phyloP scores from a whole-genome alignment of 495 filamentous ascomycete species.

The Penicillium canescens region DNA sequence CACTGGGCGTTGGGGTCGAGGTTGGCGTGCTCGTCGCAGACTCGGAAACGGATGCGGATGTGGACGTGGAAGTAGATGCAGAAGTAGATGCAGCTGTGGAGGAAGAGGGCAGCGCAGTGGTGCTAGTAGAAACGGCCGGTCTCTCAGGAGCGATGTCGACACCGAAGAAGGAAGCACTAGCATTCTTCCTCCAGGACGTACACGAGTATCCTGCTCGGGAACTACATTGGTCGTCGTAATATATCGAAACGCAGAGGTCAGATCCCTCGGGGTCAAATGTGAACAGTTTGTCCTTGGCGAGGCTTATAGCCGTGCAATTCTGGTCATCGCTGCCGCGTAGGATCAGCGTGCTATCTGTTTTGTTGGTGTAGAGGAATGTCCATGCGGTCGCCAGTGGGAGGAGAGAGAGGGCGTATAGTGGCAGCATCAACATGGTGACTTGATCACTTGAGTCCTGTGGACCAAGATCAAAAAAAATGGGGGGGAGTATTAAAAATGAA shows the following conservation, averaged over 20 bases:
- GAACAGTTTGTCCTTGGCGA: slow-evolving; percentile 8
- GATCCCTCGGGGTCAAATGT: slow-evolving; percentile 19
- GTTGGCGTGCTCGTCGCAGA: not conserved
- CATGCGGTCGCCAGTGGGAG: slow-evolving; percentile 13
- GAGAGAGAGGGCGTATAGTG: slow-evolving; percentile 1
- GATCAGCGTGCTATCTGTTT: slow-evolving; percentile 10
- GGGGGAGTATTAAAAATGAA: not conserved
- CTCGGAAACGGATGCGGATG: not conserved
- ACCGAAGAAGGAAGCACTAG: slow-evolving; percentile 3
- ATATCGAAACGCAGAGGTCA: slow-evolving; percentile 19
- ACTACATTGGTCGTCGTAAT: slow-evolving; percentile 13
- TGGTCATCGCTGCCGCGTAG: slow-evolving; percentile 1
- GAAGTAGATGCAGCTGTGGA: not conserved
- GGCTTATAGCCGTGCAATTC: slow-evolving; percentile 13
- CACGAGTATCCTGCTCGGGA: slow-evolving; percentile 12
- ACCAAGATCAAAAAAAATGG: not conserved
- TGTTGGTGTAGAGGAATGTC: slow-evolving; percentile 23
- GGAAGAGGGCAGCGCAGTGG: not conserved
- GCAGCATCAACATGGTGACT: not conserved
- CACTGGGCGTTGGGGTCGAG: not conserved
- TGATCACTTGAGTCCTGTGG: not conserved
- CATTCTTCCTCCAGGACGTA: slow-evolving; percentile 11
- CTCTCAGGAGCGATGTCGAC: slow-evolving; percentile 10
- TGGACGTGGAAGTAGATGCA: not conserved
- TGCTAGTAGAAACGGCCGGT: not conserved